Base-by-base conservation (phyloP, 306 rosid species). In the Spatholobus suberectus region DNA sequence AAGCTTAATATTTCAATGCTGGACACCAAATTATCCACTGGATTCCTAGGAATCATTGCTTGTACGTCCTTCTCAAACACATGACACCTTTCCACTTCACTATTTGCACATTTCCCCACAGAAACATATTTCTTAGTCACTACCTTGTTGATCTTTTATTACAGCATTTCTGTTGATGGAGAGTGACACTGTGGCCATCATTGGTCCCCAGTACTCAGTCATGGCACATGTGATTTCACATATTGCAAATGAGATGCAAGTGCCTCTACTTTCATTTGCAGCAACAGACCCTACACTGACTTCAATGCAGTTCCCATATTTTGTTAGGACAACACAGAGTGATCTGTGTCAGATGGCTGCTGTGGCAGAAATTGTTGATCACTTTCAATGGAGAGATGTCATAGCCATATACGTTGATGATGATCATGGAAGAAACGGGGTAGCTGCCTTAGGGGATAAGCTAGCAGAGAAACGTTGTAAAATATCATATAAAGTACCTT, bases 291-390 rank as follows among this genome's bases (percentile, higher is more conserved):
- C 97, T 18, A 89, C 98, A 37, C 54, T 94, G 38, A 82, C 94
- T 21, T 82, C 97, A 1, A 90, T 90, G 35, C 92, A 94, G 84
- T 94, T 89, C 84, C 98, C 98, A 23, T 94, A 80, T 81, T 94
- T 94, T 79, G 82, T 94, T 40, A 87, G 98, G 77, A 90, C 90
- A 38, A 74, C 86, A 37, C 92, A 89, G 21, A 94, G 82, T 43
- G 98, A 92, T 80, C 84, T 78, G 43, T 86, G 41, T 85, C 98
- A 94, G 83, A 94, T 94, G 98, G 86, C 92, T 76, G 98, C 94
- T 46, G 83, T 94, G 80, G 93, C 98, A 14, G 94, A 87, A 0
- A 84, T 92, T 34, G 78, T 94, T 23, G 72, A 87, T 6, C 77
- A 90, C 86, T 94, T 85, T 35, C 88, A 75, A 43, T 94, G 98